Evolutionary conservation across 768 basidiomycete genomes (phyloP).

Genomic region (Psilocybe cubensis): DNA sequence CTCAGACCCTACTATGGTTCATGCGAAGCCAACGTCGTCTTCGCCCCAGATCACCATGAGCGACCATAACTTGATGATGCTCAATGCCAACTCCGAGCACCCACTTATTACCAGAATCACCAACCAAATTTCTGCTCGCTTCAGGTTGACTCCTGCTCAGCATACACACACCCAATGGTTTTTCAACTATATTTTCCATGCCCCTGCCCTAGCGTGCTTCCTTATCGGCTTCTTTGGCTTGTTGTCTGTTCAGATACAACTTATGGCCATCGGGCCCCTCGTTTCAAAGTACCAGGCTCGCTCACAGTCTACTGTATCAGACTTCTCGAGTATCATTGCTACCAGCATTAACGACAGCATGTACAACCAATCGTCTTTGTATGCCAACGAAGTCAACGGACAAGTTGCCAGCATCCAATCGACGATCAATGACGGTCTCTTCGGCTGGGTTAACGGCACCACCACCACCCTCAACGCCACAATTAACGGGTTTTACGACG

Average conservation of each 20-base stretch:
- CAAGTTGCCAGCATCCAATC: conserved; percentile 73
- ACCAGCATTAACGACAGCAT: conserved; percentile 82
- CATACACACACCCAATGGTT: conserved; percentile 86
- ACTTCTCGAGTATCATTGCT: conserved; percentile 74
- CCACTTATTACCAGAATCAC: conserved; percentile 73
- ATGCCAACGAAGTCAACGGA: conserved; percentile 77
- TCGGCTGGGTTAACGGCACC: conserved; percentile 94
- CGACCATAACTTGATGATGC: conserved; percentile 80
- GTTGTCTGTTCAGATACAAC: conserved; percentile 84
- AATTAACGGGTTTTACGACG: conserved; percentile 83
- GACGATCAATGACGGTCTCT: conserved; percentile 83
- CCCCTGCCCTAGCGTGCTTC: conserved; percentile 88
- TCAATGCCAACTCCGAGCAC: conserved; percentile 69
- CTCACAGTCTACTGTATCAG: conserved; percentile 60
- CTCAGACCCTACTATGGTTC: conserved; percentile 67
- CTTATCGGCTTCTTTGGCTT: conserved; percentile 93
- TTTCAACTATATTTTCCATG: conserved; percentile 88
- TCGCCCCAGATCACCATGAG: conserved; percentile 62
- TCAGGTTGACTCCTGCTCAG: conserved; percentile 62
- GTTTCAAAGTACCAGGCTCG: conserved; percentile 66
- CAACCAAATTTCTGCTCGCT: conserved; percentile 49
- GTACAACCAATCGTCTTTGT: conserved; percentile 76
- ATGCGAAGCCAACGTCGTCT: conserved; percentile 33
- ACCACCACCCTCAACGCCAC: conserved; percentile 88
- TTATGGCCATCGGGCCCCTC: conserved; percentile 77